Conservation (phyloP, 805 yeast genomes). For the Suhomyces vadensis region DNA sequence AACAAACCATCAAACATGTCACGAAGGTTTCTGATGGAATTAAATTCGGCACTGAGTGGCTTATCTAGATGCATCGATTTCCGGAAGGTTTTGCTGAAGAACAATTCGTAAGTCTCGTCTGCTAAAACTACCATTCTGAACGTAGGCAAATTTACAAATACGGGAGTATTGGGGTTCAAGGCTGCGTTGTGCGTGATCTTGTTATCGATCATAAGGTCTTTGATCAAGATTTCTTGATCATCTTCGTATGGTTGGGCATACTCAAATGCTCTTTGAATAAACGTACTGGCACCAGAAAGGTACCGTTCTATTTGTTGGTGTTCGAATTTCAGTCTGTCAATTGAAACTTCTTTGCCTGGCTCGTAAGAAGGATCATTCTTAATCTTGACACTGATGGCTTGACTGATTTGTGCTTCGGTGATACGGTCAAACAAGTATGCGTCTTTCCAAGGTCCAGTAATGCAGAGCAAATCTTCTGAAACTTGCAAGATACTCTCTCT, state of each 20-base stretch:
- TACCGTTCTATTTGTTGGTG: slow-evolving; percentile 75
- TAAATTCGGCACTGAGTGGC: slow-evolving; percentile 47
- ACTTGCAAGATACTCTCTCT: slow-evolving; percentile 79
- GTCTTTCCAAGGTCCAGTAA: slow-evolving; percentile 86
- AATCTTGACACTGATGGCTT: slow-evolving; percentile 65
- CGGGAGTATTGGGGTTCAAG: slow-evolving; percentile 76
- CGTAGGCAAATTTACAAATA: slow-evolving; percentile 75
- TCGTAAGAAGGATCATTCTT: slow-evolving; percentile 37
- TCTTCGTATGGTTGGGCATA: slow-evolving; percentile 75
- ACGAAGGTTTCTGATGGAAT: slow-evolving; percentile 61
- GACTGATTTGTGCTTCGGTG: slow-evolving; percentile 63
- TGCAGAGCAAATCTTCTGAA: slow-evolving; percentile 81
- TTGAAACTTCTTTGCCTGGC: slow-evolving; percentile 48
- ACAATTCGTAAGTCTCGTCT: slow-evolving; percentile 86
- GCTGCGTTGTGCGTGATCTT: slow-evolving; percentile 70
- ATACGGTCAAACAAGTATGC: slow-evolving; percentile 63
- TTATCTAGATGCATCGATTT: slow-evolving; percentile 66
- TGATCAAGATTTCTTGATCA: slow-evolving; percentile 29
- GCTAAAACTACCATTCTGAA: slow-evolving; percentile 94
- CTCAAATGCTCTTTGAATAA: slow-evolving; percentile 84
- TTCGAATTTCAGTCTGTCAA: slow-evolving; percentile 63
- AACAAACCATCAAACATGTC: slow-evolving; percentile 89
- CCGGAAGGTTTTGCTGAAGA: slow-evolving; percentile 70
- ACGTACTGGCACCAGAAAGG: slow-evolving; percentile 81
- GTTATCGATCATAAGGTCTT: slow-evolving; percentile 39